Conservation (phyloP, 495 filamentous ascomycete species). For the Bombardia bombarda region DNA sequence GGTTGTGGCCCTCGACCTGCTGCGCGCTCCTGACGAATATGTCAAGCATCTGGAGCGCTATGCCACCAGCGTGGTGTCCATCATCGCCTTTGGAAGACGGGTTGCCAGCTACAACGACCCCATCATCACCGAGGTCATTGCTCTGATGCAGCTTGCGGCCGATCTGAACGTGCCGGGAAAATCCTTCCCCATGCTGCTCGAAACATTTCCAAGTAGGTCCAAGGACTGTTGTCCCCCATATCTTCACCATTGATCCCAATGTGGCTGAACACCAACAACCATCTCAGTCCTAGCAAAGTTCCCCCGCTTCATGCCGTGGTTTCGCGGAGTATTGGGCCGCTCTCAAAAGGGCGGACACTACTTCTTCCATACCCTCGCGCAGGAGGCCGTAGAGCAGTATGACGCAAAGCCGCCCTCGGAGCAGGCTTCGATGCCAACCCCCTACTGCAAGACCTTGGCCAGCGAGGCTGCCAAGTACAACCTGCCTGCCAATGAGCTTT, state of each 20-base stretch:
- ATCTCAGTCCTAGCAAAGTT: slow-evolving; percentile 45
- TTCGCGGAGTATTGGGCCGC: slow-evolving; percentile 45
- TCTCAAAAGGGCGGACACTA: slow-evolving; percentile 35
- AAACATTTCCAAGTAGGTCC: slow-evolving; percentile 45
- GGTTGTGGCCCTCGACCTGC: slow-evolving; percentile 43
- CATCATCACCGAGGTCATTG: slow-evolving; percentile 54
- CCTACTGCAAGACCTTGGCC: slow-evolving; percentile 46
- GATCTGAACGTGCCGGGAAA: slow-evolving; percentile 58
- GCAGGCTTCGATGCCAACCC: slow-evolving; percentile 36
- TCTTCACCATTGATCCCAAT: no score
- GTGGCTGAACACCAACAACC: no score
- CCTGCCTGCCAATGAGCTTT: slow-evolving; percentile 47
- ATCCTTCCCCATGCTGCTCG: slow-evolving; percentile 52
- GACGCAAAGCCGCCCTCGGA: slow-evolving; percentile 30
- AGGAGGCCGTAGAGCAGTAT: slow-evolving; percentile 43
- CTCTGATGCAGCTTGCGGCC: slow-evolving; percentile 56
- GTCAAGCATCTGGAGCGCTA: slow-evolving; percentile 58
- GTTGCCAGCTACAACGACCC: slow-evolving; percentile 51
- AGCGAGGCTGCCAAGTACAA: slow-evolving; percentile 40
- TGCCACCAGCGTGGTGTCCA: slow-evolving; percentile 56
- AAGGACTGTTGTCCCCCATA: no score
- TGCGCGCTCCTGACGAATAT: slow-evolving; percentile 40
- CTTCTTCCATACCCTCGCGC: slow-evolving; percentile 50
- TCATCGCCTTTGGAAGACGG: slow-evolving; percentile 53
- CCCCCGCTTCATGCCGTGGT: slow-evolving; percentile 52